Evolutionary conservation across 2,329 filamentous ascomycete species (phyloP).

Genomic region (Fusarium sp.): DNA sequence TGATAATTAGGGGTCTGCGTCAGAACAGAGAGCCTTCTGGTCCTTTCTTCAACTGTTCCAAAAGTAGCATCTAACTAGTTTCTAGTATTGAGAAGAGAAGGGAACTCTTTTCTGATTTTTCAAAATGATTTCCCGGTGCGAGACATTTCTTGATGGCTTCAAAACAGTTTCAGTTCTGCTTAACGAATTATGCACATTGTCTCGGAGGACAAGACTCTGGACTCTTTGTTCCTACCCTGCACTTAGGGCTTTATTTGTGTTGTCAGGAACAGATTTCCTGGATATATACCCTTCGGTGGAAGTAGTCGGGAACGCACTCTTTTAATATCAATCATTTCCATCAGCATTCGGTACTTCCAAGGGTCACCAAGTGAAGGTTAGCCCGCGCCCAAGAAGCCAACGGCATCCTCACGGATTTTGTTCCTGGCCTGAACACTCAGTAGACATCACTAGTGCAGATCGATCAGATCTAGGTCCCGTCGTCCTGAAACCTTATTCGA

Average conservation of each 20-base stretch:
- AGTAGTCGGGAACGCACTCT: rapidly evolving
- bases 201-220: not conserved
- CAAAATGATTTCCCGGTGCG: too few relatives aligned
- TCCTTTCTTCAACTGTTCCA: too few relatives aligned
- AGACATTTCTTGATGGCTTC: not conserved
- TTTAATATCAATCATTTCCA: not conserved
- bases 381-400: not conserved
- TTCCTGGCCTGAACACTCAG: conserved; percentile 9
- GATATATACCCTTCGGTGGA: not conserved
- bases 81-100: too few relatives aligned
- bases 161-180: not conserved
- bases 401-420: not conserved
- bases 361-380: not conserved
- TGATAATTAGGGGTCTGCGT: too few relatives aligned
- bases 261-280: rapidly evolving
- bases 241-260: rapidly evolving
- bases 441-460: not conserved
- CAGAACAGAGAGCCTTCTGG: too few relatives aligned
- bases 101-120: too few relatives aligned
- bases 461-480: conserved; percentile 6
- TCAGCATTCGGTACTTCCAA: not conserved
- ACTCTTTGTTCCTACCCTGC: not conserved
- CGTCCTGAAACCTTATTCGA: conserved; percentile 20
- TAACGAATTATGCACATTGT: not conserved
- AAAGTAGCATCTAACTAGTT: too few relatives aligned